Conservation (phyloP, 2,329 filamentous ascomycete genomes). For the Hypoxylon sp. region DNA sequence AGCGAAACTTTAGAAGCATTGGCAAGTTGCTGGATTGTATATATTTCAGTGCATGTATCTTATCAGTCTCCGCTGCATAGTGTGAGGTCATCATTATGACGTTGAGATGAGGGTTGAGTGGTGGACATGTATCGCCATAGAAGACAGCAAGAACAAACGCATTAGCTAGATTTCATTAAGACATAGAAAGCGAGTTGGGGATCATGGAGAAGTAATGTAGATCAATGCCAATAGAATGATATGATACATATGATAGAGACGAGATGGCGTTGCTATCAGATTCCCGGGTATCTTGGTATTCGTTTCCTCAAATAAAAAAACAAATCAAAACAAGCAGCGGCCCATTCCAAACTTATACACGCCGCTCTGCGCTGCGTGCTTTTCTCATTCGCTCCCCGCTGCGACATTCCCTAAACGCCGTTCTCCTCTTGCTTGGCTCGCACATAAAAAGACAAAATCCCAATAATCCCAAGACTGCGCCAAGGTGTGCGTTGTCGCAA, state of each 20-base stretch:
- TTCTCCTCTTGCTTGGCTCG: constrained; percentile 21
- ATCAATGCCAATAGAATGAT: constrained; percentile 28
- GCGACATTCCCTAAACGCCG: constrained; percentile 22
- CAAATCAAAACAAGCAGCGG: constrained; percentile 17
- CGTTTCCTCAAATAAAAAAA: constrained; percentile 26
- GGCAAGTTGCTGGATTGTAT: constrained; percentile 5
- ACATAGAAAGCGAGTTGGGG: constrained; percentile 12
- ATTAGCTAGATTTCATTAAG: constrained; percentile 6
- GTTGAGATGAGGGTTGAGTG: constrained; percentile 1
- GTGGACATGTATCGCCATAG: constrained; percentile 10
- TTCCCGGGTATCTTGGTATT: constrained; percentile 45
- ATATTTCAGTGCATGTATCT: constrained; percentile 6
- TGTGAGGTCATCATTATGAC: background rate
- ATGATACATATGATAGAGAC: constrained; percentile 26
- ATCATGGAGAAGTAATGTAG: constrained; percentile 20
- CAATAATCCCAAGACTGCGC: constrained; percentile 34
- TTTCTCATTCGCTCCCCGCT: background rate
- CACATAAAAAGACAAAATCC: constrained; percentile 12
- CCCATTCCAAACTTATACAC: constrained; percentile 23
- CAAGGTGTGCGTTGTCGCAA: constrained; percentile 32
- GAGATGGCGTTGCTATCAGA: constrained; percentile 31
- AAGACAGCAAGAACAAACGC: constrained; percentile 5
- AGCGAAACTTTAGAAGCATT: constrained; percentile 63
- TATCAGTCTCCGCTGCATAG: constrained; percentile 5
- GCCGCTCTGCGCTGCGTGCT: constrained; percentile 12